phyloP scores from a whole-genome alignment of 176 grass and related monocot species.

The Hordeum marinum region DNA sequence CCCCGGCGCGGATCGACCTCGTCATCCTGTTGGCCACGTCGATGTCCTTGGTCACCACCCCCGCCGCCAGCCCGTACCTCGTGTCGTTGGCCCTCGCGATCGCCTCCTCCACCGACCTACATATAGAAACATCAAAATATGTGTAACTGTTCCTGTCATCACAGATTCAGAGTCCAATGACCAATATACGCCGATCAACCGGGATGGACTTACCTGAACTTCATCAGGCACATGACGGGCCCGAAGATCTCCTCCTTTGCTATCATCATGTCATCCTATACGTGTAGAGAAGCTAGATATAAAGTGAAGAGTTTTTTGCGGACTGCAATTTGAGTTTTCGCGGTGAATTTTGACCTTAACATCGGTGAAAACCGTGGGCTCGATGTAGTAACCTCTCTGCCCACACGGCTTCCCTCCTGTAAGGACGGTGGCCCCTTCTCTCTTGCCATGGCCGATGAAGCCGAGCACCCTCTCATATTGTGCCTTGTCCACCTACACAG shows the following conservation, averaged over 20 bases:
- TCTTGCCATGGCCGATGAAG: slow-evolving; percentile 52
- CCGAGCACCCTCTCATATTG: slow-evolving; percentile 42
- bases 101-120: slow-evolving; percentile 63
- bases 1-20: slow-evolving; percentile 55
- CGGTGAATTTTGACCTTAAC: slow-evolving; percentile 27
- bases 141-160: neutral
- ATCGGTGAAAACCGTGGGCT: slow-evolving; percentile 45
- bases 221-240: slow-evolving; percentile 73
- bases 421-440: slow-evolving; percentile 40
- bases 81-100: slow-evolving; percentile 54
- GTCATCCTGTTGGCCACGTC: slow-evolving; percentile 61
- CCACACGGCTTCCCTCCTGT: slow-evolving; percentile 44
- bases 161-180: neutral
- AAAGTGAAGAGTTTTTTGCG: neutral
- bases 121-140: neutral
- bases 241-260: slow-evolving; percentile 83
- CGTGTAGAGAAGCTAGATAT: neutral
- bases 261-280: slow-evolving; percentile 60
- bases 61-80: slow-evolving; percentile 46
- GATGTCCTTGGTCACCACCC: slow-evolving; percentile 48
- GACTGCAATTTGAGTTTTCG: neutral
- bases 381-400: slow-evolving; percentile 44
- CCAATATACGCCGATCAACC: neutral
- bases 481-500: slow-evolving; percentile 37
- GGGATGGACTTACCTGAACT: slow-evolving; percentile 47